phyloP scores from a whole-genome alignment of 352 stramenopile species.

The Elongisporangium senticosum region DNA sequence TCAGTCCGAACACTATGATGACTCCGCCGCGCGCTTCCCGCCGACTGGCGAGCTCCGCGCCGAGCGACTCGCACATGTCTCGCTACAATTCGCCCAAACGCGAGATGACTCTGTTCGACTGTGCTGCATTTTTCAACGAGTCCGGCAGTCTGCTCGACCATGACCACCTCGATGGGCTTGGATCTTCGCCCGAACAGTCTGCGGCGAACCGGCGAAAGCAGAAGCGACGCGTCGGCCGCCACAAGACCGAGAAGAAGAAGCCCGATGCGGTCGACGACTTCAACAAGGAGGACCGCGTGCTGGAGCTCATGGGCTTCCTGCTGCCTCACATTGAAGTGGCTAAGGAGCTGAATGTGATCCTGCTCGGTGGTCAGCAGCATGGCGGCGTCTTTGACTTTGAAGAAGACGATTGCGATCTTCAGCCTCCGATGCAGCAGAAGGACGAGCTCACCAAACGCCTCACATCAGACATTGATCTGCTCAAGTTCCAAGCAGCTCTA shows the following conservation, averaged over 20 bases:
- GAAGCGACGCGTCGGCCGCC: slow-evolving; percentile 60
- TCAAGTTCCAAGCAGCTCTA: slow-evolving; percentile 57
- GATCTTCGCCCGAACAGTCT: slow-evolving; percentile 39
- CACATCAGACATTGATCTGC: slow-evolving; percentile 41
- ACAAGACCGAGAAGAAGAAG: slow-evolving; percentile 47
- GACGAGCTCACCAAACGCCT: not conserved
- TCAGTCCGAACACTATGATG: slow-evolving; percentile 5
- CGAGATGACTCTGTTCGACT: slow-evolving; percentile 79
- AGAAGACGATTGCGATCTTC: slow-evolving; percentile 43
- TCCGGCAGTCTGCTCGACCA: slow-evolving; percentile 62
- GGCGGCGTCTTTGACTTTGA: slow-evolving; percentile 67
- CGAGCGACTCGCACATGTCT: slow-evolving; percentile 8
- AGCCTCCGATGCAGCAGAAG: slow-evolving; percentile 5
- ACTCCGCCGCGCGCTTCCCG: slow-evolving; percentile 27
- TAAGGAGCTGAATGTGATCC: slow-evolving; percentile 69
- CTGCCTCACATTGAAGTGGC: slow-evolving; percentile 69
- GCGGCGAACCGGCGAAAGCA: slow-evolving; percentile 30
- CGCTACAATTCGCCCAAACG: slow-evolving; percentile 41
- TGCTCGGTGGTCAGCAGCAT: slow-evolving; percentile 38
- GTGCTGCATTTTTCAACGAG: slow-evolving; percentile 71
- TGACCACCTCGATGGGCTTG: slow-evolving; percentile 63
- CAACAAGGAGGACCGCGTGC: slow-evolving; percentile 56
- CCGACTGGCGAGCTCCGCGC: slow-evolving; percentile 10
- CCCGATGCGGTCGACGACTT: slow-evolving; percentile 21
- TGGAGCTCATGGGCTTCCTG: slow-evolving; percentile 70